Percentiles rank a stretch among this genome's conserved stretches.
Evolutionary conservation across 306 rosid genomes (phyloP).

Genomic region (Crotalaria pallida): DNA sequence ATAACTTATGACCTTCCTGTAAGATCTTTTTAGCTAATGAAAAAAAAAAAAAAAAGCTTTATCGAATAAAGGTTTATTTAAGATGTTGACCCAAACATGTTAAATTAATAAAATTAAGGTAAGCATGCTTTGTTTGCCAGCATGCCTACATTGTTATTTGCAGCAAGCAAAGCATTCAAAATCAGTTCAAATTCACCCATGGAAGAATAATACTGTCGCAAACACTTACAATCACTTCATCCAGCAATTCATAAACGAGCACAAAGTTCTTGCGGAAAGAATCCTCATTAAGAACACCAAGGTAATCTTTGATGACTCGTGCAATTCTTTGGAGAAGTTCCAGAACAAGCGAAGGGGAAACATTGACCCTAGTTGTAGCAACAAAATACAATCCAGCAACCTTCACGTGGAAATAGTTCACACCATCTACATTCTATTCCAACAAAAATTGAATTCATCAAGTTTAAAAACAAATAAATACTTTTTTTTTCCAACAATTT

Average conservation of each 20-base stretch:
- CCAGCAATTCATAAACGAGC: constrained; percentile 92
- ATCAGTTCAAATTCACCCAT: background rate
- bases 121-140: background rate
- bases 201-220: background rate
- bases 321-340: constrained; percentile 87
- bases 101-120: background rate
- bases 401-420: constrained; percentile 86
- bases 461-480: background rate
- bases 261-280: constrained; percentile 84
- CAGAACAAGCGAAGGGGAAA: constrained; percentile 77
- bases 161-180: background rate
- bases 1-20: too few relatives aligned
- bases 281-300: constrained; percentile 89
- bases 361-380: constrained; percentile 76
- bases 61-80: too few relatives aligned
- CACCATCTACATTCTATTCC: constrained; percentile 81
- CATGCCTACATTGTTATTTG: background rate
- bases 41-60: too few relatives aligned
- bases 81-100: background rate
- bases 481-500: too few relatives aligned
- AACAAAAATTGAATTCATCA: constrained; percentile 3
- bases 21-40: too few relatives aligned
- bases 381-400: constrained; percentile 84
- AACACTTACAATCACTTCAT: constrained; percentile 80
- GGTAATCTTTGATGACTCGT: constrained; percentile 84